Evolutionary conservation across 768 basidiomycete genomes (phyloP), one percentile per base, ranked within the genome.

Genomic region (Cyclocybe aegerita): DNA sequence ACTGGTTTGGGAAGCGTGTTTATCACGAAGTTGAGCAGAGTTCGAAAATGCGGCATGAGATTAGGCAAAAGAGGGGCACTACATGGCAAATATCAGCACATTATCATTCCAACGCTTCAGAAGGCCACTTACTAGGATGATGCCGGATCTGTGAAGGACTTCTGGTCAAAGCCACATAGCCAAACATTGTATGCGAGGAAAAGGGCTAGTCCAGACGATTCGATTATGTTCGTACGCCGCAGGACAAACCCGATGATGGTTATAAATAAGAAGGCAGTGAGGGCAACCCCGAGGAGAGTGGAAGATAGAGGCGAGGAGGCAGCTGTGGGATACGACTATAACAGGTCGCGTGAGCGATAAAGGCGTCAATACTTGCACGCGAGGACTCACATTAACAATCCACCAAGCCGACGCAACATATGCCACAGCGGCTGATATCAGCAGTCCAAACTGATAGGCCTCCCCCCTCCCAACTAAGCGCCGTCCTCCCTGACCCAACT

Each of bases 181-280:
- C 93, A 94, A 32, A 94, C 80, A 56, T 92, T 92, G 66, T 91
- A 93, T 5, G 92, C 90, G 37, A 97, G 80, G 65, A 95, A 92
- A 23, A 95, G 74, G 3, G 91, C 86, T 23, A 98, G 81, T 42
- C 90, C 83, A 2, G 89, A 86, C 3, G 93, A 93, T 67, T 98
- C 95, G 48, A 97, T 87, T 43, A 96, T 88, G 60, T 96, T 96
- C 37, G 94, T 96, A 45, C 91, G 79, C 48, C 92, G 82, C 54
- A 94, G 67, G 7, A 83, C 83, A 67, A 98, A 95, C 5, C 95
- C 95, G 55, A 98, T 96, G 58, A 90, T 76, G 1, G 93, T 93
- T 37, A 97, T 76, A 70, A 97, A 98, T 30, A 96, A 67, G 62
- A 96, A 87, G 8, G 92, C 84, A 0, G 94, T 93, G 50, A 96